These are phyloP conservation scores for Abrus pulchellus DNA, from an alignment of 306 rosid genomes.

Conservation along the genomic window DNA sequence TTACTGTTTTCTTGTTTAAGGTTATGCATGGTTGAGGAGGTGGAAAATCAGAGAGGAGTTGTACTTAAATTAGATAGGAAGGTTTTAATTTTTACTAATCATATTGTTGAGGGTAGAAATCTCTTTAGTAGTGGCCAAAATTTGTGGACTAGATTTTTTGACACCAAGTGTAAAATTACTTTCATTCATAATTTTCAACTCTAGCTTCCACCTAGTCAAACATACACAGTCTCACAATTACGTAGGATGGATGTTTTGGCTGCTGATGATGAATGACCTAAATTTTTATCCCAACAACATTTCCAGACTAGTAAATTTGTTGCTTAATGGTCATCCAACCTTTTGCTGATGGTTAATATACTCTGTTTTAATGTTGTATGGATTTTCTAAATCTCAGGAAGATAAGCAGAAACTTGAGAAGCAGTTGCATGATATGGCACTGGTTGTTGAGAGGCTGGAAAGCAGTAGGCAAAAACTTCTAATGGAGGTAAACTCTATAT, in stretches of 20 bases:
- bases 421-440: constrained; percentile 94
- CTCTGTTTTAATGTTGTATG: constrained; percentile 11
- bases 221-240: not conserved
- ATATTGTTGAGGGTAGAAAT: not conserved
- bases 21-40: constrained; percentile 21
- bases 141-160: constrained; percentile 3
- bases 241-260: constrained; percentile 24
- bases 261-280: constrained; percentile 29
- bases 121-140: constrained; percentile 23
- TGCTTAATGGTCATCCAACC: constrained; percentile 43
- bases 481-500: constrained; percentile 65
- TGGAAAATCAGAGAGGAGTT: constrained; percentile 24
- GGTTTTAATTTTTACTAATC: constrained; percentile 1
- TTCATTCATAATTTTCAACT: constrained; percentile 28
- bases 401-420: constrained; percentile 88
- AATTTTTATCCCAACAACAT: constrained; percentile 10
- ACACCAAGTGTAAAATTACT: not conserved
- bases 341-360: constrained; percentile 17
- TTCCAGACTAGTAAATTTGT: constrained; percentile 26
- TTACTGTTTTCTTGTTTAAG: constrained; percentile 17
- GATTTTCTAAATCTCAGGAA: constrained; percentile 62
- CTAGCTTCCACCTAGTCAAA: constrained; percentile 15
- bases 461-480: constrained; percentile 94
- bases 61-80: constrained; percentile 18
- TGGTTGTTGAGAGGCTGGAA: constrained; percentile 89